Conservation (phyloP, 2,329 filamentous ascomycete species). For the Endoconidiophora laricicola region DNA sequence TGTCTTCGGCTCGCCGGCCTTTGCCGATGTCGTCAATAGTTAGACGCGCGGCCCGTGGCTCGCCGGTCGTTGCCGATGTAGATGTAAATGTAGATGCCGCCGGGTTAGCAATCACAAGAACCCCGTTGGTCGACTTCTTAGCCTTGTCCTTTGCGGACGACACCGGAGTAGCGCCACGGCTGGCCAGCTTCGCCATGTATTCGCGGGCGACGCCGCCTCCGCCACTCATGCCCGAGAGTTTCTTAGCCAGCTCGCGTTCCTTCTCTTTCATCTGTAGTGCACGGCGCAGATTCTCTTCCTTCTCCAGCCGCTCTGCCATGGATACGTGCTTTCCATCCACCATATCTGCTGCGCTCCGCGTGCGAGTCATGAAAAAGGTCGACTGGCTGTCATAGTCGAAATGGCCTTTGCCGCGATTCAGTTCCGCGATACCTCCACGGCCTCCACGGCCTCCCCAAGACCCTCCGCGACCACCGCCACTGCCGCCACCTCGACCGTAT, state of each 20-base stretch:
- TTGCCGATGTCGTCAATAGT: constrained; percentile 26
- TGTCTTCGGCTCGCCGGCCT: constrained; percentile 25
- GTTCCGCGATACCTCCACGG: not conserved
- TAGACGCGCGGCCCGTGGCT: constrained; percentile 7
- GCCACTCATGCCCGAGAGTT: constrained; percentile 42
- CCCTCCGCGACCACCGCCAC: not conserved
- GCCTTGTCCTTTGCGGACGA: constrained; percentile 12
- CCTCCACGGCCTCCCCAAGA: not conserved
- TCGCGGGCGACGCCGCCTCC: constrained; percentile 46
- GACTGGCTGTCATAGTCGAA: constrained; percentile 44
- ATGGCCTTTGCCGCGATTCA: constrained; percentile 17
- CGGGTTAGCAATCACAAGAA: not conserved
- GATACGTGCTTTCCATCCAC: constrained; percentile 35
- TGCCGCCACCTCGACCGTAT: constrained; percentile 30
- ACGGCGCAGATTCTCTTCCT: constrained; percentile 48
- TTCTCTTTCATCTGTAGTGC: constrained; percentile 50
- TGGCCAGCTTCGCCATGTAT: constrained; percentile 38
- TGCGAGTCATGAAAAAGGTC: constrained; percentile 35
- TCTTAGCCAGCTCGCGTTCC: constrained; percentile 55
- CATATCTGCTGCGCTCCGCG: constrained; percentile 40
- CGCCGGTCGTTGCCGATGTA: not conserved
- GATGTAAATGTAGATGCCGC: not conserved
- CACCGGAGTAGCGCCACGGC: not conserved
- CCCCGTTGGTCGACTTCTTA: not conserved
- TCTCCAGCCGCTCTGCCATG: constrained; percentile 41